Conservation (phyloP, 768 basidiomycete genomes). For the Trametes cubensis region DNA sequence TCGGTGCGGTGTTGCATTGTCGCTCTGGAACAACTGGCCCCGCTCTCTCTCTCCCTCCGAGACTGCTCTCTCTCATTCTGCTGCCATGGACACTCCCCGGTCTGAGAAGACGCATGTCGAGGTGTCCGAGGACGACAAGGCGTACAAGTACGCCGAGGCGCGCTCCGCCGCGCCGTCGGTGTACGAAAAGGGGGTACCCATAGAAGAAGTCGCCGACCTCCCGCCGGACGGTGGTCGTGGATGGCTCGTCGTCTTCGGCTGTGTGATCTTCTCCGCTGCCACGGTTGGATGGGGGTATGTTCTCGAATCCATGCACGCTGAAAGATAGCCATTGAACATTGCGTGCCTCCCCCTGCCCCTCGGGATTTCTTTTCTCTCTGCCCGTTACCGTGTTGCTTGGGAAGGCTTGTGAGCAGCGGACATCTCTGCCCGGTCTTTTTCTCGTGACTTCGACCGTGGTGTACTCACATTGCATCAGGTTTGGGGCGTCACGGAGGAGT, state of each 20-base stretch:
- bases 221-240: constrained; percentile 29
- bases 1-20: not conserved
- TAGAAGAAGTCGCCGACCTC: constrained; percentile 18
- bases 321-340: constrained; percentile 10
- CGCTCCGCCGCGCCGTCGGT: constrained; percentile 20
- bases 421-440: constrained; percentile 22
- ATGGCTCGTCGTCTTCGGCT: constrained; percentile 30
- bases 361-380: not conserved
- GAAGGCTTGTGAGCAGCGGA: constrained; percentile 31
- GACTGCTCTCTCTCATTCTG: constrained; percentile 1
- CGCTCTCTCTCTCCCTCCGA: not conserved
- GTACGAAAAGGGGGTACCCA: constrained; percentile 18
- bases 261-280: constrained; percentile 25
- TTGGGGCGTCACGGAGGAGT: constrained; percentile 41
- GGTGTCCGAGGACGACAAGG: constrained; percentile 13
- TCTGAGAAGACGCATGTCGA: constrained; percentile 29
- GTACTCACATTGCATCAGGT: constrained; percentile 28
- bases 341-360: not conserved
- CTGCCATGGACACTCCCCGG: constrained; percentile 27
- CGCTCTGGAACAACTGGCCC: not conserved
- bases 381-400: constrained; percentile 3
- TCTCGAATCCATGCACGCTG: constrained; percentile 9
- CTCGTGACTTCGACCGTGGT: constrained; percentile 24
- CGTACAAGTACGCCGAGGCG: constrained; percentile 15
- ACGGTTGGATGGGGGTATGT: constrained; percentile 32